These are phyloP conservation scores for Blastobotrys petasosporus DNA, from an alignment of 1,139 yeast genomes.

Conservation along the genomic window DNA sequence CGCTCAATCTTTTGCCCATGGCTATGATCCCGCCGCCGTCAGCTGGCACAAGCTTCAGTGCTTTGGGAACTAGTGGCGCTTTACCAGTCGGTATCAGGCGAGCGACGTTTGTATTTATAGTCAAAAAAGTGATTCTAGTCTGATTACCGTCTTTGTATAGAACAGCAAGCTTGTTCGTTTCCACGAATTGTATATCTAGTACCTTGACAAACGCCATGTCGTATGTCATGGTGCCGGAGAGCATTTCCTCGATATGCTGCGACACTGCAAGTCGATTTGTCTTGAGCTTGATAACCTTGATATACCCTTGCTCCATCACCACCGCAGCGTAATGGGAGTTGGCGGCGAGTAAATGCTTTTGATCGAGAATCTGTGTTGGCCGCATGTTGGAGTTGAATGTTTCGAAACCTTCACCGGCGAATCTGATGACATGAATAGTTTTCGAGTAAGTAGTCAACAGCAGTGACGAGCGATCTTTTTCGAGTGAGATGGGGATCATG, in stretches of 20 bases:
- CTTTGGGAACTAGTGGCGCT: neutral
- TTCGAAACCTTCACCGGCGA: conserved; percentile 12
- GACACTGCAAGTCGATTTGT: neutral
- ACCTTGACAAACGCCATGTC: conserved; percentile 14
- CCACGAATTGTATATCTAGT: conserved; percentile 14
- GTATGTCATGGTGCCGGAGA: neutral
- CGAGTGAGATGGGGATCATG: conserved; percentile 14
- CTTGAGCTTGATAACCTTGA: conserved; percentile 8
- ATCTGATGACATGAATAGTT: conserved; percentile 13
- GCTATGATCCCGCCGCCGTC: neutral
- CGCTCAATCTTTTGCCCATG: neutral
- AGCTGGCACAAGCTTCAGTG: neutral
- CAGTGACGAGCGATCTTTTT: conserved; percentile 12
- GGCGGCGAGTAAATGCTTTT: conserved; percentile 2
- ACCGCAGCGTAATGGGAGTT: conserved; percentile 2
- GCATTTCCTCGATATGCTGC: conserved; percentile 1
- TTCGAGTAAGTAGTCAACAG: conserved; percentile 13
- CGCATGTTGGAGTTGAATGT: neutral
- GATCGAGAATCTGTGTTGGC: neutral
- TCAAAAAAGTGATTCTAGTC: no score
- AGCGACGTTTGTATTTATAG: no score
- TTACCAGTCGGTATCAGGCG: no score
- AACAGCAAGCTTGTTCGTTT: conserved; percentile 7
- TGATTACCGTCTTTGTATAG: neutral
- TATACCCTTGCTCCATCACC: conserved; percentile 10